Evolutionary conservation across 2,329 filamentous ascomycete genomes (phyloP).

Genomic region (Coniochaeta sp.): DNA sequence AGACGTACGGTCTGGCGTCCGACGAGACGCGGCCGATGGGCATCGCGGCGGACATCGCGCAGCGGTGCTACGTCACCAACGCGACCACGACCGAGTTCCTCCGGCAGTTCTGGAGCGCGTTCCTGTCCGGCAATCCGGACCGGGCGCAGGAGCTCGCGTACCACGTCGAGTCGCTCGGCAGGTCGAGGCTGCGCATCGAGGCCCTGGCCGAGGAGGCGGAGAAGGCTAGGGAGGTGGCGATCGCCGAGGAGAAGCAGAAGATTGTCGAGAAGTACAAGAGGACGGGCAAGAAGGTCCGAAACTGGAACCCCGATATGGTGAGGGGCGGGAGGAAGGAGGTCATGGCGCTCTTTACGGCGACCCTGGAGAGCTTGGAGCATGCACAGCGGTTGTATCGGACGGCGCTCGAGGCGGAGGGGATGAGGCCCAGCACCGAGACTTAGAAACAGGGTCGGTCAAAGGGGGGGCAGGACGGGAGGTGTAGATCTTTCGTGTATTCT

Average conservation of each 20-base stretch:
- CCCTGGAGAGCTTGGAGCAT: constrained; percentile 54
- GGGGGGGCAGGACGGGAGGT: neutral
- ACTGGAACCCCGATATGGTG: constrained; percentile 60
- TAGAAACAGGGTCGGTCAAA: too few relatives aligned
- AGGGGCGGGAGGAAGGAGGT: constrained; percentile 73
- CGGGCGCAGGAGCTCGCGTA: constrained; percentile 75
- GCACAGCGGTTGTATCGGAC: neutral
- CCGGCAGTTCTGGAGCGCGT: constrained; percentile 94
- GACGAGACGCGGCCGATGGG: constrained; percentile 47
- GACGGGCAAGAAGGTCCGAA: constrained; percentile 62
- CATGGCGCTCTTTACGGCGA: constrained; percentile 67
- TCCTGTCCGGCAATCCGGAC: constrained; percentile 78
- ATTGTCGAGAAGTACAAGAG: constrained; percentile 63
- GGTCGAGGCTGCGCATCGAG: constrained; percentile 71
- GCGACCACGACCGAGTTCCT: constrained; percentile 92
- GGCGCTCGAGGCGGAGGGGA: constrained; percentile 28
- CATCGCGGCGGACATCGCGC: constrained; percentile 46
- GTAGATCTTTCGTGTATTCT: neutral
- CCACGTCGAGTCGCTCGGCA: constrained; percentile 72
- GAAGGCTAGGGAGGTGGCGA: constrained; percentile 57
- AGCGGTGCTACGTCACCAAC: constrained; percentile 63
- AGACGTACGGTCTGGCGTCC: constrained; percentile 44
- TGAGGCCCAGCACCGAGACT: neutral
- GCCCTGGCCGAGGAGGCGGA: constrained; percentile 78
- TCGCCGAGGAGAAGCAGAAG: constrained; percentile 61